phyloP scores from a whole-genome alignment of 257 asterid genomes.

The Solanum piurae region DNA sequence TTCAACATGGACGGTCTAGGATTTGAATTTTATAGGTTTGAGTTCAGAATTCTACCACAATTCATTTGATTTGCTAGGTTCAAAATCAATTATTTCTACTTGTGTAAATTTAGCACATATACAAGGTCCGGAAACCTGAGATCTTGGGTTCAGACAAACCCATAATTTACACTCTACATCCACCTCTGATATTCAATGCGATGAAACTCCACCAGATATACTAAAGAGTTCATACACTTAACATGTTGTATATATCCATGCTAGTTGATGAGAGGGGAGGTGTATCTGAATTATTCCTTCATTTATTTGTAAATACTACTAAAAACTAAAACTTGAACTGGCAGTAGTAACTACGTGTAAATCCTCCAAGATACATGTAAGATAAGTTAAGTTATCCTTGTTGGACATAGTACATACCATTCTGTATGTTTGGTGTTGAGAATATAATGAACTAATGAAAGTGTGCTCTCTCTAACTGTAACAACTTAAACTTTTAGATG shows the following conservation, averaged over 20 bases:
- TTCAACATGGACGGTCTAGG: background rate
- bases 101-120: background rate
- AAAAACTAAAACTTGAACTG: background rate
- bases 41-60: background rate
- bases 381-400: background rate
- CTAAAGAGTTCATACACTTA: background rate
- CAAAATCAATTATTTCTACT: background rate
- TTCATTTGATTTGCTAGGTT: background rate
- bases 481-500: too few relatives aligned
- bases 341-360: background rate
- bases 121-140: background rate
- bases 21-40: background rate
- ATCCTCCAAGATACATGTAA: background rate
- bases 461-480: background rate
- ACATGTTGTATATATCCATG: background rate
- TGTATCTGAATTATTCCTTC: background rate
- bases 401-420: background rate
- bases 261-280: background rate
- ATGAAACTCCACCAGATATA: background rate
- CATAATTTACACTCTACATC: background rate
- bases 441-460: background rate
- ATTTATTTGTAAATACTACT: background rate
- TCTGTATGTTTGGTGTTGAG: background rate
- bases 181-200: background rate
- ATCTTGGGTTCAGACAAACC: background rate